Evolutionary conservation across 768 basidiomycete genomes (phyloP).

Genomic region (Porphyrellus cyaneotinctus): DNA sequence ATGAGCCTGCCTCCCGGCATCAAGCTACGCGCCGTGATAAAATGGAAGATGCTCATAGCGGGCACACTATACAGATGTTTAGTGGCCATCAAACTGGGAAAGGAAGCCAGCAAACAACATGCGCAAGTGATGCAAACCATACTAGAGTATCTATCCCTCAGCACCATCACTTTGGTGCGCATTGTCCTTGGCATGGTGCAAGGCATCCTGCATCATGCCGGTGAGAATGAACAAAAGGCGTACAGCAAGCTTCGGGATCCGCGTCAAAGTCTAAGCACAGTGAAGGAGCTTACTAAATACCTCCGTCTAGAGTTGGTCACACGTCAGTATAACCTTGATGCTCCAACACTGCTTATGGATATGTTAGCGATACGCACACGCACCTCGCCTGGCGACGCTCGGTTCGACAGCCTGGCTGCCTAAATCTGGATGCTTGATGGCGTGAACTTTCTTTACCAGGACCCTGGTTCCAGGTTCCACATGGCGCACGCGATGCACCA

Average conservation of each 20-base stretch:
- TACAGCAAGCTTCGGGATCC: conserved; percentile 4
- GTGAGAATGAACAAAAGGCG: conserved; percentile 11
- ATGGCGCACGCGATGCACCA: conserved; percentile 25
- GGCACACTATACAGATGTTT: conserved; percentile 4
- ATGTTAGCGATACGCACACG: conserved; percentile 18
- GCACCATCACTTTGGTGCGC: conserved; percentile 1
- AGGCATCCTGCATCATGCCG: conserved; percentile 1
- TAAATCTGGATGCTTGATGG: conserved; percentile 26
- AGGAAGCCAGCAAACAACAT: conserved; percentile 7
- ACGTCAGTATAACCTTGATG: conserved; percentile 15
- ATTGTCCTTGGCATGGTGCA: conserved; percentile 7
- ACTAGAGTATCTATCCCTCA: conserved; percentile 1
- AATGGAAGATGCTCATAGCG: conserved; percentile 20
- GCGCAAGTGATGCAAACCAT: conserved; percentile 7
- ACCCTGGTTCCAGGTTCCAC: conserved; percentile 25
- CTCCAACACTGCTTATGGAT: conserved; percentile 15
- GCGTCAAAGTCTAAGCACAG: conserved; percentile 3
- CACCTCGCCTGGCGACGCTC: conserved; percentile 18
- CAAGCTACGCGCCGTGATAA: conserved; percentile 21
- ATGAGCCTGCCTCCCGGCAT: conserved; percentile 11
- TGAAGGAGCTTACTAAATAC: conserved; percentile 6
- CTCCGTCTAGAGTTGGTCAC: conserved; percentile 8
- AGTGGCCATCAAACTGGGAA: conserved; percentile 13
- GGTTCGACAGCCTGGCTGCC: conserved; percentile 11
- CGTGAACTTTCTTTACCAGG: conserved; percentile 14